phyloP scores from a whole-genome alignment of 805 yeast genomes.

The Spathaspora sp. region DNA sequence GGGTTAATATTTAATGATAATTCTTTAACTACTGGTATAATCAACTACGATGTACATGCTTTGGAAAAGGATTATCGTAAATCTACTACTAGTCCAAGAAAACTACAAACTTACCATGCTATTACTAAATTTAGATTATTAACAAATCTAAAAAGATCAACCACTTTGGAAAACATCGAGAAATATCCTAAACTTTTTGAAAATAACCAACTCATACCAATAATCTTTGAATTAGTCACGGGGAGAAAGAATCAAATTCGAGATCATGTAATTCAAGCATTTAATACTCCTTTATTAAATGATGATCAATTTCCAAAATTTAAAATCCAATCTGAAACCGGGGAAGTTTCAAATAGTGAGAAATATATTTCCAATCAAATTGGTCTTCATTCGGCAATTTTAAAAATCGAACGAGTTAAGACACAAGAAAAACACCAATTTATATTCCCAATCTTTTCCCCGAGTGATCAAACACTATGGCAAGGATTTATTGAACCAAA shows the following conservation, averaged over 20 bases:
- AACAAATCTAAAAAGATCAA: conserved; percentile 6
- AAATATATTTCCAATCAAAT: conserved; percentile 18
- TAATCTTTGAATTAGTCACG: conserved; percentile 16
- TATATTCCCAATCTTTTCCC: conserved; percentile 6
- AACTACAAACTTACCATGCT: conserved; percentile 9
- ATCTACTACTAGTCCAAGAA: conserved; percentile 1
- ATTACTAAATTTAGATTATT: conserved; percentile 15
- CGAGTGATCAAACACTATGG: conserved; percentile 12
- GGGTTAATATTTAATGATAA: conserved; percentile 9
- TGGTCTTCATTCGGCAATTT: conserved; percentile 18
- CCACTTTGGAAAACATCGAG: conserved; percentile 2
- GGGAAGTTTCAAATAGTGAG: conserved; percentile 10
- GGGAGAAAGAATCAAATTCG: conserved; percentile 25
- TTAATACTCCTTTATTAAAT: conserved; percentile 16
- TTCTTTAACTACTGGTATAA: conserved; percentile 9
- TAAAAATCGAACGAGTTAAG: conserved; percentile 1
- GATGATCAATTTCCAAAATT: conserved; percentile 19
- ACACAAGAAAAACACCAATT: not conserved
- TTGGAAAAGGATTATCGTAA: conserved; percentile 5
- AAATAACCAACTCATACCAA: conserved; percentile 12
- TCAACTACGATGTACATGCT: conserved; percentile 11
- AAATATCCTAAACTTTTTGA: conserved; percentile 13
- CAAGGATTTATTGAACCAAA: conserved; percentile 7
- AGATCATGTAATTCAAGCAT: conserved; percentile 19
- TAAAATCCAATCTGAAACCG: conserved; percentile 8